Base-by-base conservation (phyloP, 208 protist species). In the Leishmania braziliensis region DNA sequence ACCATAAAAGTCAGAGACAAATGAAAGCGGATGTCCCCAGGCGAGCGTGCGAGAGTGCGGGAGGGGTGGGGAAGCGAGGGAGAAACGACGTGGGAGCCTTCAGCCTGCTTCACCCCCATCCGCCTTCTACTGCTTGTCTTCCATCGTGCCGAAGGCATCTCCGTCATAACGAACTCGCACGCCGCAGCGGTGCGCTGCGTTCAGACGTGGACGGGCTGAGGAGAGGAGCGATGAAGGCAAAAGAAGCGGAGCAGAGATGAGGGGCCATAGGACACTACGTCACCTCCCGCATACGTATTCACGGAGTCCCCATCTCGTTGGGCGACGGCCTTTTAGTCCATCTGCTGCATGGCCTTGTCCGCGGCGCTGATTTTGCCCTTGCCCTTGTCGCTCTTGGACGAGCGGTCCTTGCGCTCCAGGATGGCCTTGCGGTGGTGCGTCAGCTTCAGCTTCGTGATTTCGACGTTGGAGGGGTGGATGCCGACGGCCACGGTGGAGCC, bases 361-460 rank as follows among this genome's bases (percentile, higher is more conserved):
- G 95, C 93, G 74, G 93, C 93, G 85, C 90, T 95, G 81, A 95
- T 92, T 92, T 97, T 98, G 72, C 89, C 92, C 95, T 98, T 98
- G 77, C 87, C 91, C 92, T 99, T 99, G 86, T 96, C 93, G 72
- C 83, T 88, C 89, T 94, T 96, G 74, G 88, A 89, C 83, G 87
- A 92, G 89, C 92, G 90, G 92, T 95, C 95, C 93, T 98, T 95
- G 90, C 97, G 91, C 77, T 98, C 98, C 63, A 99, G 93, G 83
- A 99, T 95, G 54, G 83, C 86, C 94, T 99, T 99, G 89, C 99
- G 98, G 95, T 99, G 93, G 87, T 98, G 97, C 92, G 99, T 98
- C 51, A 99, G 89, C 92, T 99, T 99, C 84, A 99, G 96, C 93
- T 99, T 99, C 85, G 98, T 99, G 93, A 99, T 99, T 88, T 99